These are phyloP conservation scores for Leonotis leonurus DNA, from an alignment of 257 asterid species.

Conservation along the genomic window DNA sequence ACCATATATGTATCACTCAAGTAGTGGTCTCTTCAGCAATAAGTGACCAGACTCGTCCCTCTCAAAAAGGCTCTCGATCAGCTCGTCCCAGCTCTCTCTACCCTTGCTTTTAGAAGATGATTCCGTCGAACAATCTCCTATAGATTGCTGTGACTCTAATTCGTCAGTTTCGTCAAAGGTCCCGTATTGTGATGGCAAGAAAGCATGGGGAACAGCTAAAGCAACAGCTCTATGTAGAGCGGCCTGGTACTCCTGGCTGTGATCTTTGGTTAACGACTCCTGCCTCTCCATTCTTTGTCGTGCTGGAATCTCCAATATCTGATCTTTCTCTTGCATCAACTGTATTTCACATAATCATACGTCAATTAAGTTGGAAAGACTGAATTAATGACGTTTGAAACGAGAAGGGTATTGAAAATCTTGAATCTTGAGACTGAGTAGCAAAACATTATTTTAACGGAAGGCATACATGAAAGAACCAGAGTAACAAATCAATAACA, in stretches of 20 bases:
- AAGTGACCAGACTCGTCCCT: conserved; percentile 58
- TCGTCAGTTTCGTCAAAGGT: conserved; percentile 45
- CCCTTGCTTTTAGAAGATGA: conserved; percentile 35
- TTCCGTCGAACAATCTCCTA: conserved; percentile 40
- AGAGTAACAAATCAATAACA: no score
- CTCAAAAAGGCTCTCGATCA: conserved; percentile 64
- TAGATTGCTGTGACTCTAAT: conserved; percentile 22
- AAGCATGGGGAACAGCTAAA: conserved; percentile 66
- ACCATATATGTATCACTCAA: no score
- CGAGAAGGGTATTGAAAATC: background rate
- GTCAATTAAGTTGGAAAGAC: background rate
- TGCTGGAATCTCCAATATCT: conserved; percentile 44
- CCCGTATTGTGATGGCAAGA: conserved; percentile 60
- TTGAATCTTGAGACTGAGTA: background rate
- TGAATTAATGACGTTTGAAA: background rate
- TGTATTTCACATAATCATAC: conserved; percentile 5
- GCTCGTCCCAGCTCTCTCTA: conserved; percentile 67
- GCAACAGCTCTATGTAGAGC: conserved; percentile 67
- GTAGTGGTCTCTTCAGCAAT: conserved; percentile 39
- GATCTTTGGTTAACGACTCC: conserved; percentile 55
- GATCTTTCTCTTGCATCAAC: conserved; percentile 60
- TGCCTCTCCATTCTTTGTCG: conserved; percentile 79
- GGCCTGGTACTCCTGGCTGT: conserved; percentile 55
- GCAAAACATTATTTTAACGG: no score
- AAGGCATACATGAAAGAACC: no score